Conservation (phyloP, 768 basidiomycete genomes). For the Mrakia gelida region DNA sequence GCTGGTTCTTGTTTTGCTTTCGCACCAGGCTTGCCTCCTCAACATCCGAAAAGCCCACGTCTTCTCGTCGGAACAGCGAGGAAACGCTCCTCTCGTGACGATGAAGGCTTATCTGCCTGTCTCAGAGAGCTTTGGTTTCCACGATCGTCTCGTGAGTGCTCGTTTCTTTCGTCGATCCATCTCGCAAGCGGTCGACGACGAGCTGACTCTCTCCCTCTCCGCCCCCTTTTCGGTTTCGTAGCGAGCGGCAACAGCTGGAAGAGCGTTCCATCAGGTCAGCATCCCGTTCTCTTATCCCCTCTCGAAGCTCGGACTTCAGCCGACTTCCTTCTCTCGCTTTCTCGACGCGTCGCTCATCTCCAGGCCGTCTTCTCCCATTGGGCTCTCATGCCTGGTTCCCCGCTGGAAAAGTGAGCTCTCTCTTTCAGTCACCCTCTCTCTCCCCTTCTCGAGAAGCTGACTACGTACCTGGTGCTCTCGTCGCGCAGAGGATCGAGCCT, state of each 20-base stretch:
- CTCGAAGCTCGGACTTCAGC: too few species aligned
- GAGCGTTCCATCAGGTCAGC: slow-evolving; percentile 85
- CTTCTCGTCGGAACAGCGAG: slow-evolving; percentile 92
- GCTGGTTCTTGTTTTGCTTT: too few species aligned
- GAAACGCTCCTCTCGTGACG: slow-evolving; percentile 98
- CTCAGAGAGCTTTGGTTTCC: slow-evolving; percentile 76
- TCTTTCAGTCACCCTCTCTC: too few species aligned
- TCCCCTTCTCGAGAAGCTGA: too few species aligned
- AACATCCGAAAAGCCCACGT: slow-evolving; percentile 99
- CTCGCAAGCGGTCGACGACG: not conserved
- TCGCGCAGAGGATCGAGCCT: not conserved
- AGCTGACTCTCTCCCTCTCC: not conserved
- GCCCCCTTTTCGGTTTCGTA: not conserved
- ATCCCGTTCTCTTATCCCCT: too few species aligned
- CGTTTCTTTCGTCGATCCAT: too few species aligned
- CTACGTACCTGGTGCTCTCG: too few species aligned
- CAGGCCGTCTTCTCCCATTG: not conserved
- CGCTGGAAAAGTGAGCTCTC: not conserved
- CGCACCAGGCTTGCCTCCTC: slow-evolving; percentile 31
- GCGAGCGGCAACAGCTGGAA: slow-evolving; percentile 83
- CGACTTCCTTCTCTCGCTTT: too few species aligned
- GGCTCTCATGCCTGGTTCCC: not conserved
- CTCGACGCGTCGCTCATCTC: too few species aligned
- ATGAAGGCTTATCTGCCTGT: slow-evolving; percentile 68
- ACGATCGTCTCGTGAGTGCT: slow-evolving; percentile 64